A percentile compares a stretch with the other conserved stretches of the same genome.
phyloP scores from a whole-genome alignment of 148 eudicot species.

The Vaccinium macrocarpon region DNA sequence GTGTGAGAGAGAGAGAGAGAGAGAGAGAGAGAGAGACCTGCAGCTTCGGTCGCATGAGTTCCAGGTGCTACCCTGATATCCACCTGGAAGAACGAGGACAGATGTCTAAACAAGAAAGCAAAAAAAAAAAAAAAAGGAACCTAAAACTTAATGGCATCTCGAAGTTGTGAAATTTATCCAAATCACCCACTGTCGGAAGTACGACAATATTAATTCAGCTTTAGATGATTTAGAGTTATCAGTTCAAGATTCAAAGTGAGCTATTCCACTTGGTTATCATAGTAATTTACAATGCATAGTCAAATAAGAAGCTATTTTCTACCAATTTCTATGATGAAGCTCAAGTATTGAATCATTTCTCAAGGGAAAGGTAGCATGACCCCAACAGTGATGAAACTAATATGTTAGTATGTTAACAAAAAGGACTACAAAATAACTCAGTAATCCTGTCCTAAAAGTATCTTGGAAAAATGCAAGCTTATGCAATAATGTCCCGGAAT shows the following conservation, averaged over 20 bases:
- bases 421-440: background rate
- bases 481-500: background rate
- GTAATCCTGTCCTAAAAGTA: background rate
- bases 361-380: background rate
- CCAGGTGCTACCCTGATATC: constrained; percentile 96
- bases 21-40: constrained; percentile 43
- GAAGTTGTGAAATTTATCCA: background rate
- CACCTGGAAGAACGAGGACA: constrained; percentile 40
- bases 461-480: background rate
- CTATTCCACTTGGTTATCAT: background rate
- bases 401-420: background rate
- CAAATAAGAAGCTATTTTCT: background rate
- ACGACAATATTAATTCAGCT: background rate
- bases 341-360: background rate
- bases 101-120: background rate
- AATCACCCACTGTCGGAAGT: background rate
- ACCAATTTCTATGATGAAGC: background rate
- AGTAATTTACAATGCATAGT: background rate
- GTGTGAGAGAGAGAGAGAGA: no score
- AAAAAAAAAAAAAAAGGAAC: background rate
- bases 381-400: background rate
- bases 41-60: constrained; percentile 90
- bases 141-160: background rate
- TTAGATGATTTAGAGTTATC: background rate
- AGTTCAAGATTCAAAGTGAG: background rate